Conservation (phyloP, 768 basidiomycete genomes). For the Tulasnella sp. region DNA sequence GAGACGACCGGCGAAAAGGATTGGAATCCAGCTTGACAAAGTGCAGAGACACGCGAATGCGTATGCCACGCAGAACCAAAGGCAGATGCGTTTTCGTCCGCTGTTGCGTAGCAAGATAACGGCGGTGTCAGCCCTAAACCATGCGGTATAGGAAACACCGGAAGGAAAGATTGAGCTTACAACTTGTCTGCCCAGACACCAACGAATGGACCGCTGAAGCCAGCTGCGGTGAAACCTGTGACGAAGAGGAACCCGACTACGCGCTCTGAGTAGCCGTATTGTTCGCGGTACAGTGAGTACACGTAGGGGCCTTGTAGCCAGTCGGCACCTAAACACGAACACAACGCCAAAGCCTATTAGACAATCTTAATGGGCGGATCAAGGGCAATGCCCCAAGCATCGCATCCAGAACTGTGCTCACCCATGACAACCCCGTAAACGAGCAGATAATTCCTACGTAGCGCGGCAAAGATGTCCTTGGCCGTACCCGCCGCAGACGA, state of each 20-base stretch:
- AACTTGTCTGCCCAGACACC: conserved; percentile 77
- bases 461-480: conserved; percentile 5
- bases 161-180: conserved; percentile 42
- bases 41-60: conserved; percentile 57
- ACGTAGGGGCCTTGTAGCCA: conserved; percentile 80
- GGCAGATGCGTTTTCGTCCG: conserved; percentile 63
- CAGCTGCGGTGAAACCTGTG: conserved; percentile 71
- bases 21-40: conserved; percentile 52
- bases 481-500: background rate
- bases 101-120: conserved; percentile 39
- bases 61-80: conserved; percentile 70
- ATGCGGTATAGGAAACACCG: background rate
- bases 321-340: conserved; percentile 53
- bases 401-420: conserved; percentile 36
- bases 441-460: conserved; percentile 51
- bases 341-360: background rate
- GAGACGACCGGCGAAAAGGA: conserved; percentile 61
- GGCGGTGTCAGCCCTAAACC: background rate
- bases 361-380: background rate
- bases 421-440: conserved; percentile 76
- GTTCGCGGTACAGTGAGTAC: conserved; percentile 68
- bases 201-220: conserved; percentile 62
- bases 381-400: background rate
- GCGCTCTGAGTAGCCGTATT: conserved; percentile 60
- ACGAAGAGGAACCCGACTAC: conserved; percentile 69